Evolutionary conservation across 2,329 filamentous ascomycete genomes (phyloP), one percentile per base, ranked within the genome.

Genomic region (Knoxdaviesia capensis): DNA sequence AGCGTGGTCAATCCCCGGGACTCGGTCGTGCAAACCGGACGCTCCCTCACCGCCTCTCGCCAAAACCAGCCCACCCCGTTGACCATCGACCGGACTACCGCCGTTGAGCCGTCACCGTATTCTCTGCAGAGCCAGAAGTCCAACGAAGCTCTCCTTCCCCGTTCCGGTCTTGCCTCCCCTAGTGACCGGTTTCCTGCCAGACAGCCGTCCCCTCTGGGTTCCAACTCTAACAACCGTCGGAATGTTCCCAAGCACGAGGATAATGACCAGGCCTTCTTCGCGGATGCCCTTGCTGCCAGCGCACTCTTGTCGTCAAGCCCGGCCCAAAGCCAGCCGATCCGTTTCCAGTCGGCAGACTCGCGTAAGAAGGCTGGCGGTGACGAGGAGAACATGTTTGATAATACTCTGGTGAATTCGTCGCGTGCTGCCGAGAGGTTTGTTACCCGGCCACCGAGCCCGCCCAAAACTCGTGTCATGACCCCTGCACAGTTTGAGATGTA

Each of bases 401-500:
- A 59, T 29, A 65, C 59, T 34, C 48, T 60, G 6, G 51, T 58
- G 2, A 60, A 59, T 4, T 57, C 59, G 6, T 54, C 56, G 7
- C 57, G 57, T 37, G 48, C 58, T 29, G 53, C 55, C 8, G 55
- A 60, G 34, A 61, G 60, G 45, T 56, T 55, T 40, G 48, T 48
- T 8, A 47, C 48, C 20, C 59, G 51, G 41, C 56, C 53, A 39
- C 52, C 55, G 6, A 63, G 54, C 42, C 56, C 63, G 2, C 58
- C 68, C 6, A 63, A 65, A 20, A 80, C 72, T 55, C 90, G 90
- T 57, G 80, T 90, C 47, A 93, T 94, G 83, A 94, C 86, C 2
- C 80, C 80, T 1, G 82, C 78, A 7, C 76, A 94, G 54, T 94
- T 92, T 50, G 85, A 94, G 55, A 71, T 71, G 48, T 88, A 87